These are phyloP conservation scores for Nothophytophthora sp. DNA, from an alignment of 352 stramenopile genomes.

Conservation along the genomic window DNA sequence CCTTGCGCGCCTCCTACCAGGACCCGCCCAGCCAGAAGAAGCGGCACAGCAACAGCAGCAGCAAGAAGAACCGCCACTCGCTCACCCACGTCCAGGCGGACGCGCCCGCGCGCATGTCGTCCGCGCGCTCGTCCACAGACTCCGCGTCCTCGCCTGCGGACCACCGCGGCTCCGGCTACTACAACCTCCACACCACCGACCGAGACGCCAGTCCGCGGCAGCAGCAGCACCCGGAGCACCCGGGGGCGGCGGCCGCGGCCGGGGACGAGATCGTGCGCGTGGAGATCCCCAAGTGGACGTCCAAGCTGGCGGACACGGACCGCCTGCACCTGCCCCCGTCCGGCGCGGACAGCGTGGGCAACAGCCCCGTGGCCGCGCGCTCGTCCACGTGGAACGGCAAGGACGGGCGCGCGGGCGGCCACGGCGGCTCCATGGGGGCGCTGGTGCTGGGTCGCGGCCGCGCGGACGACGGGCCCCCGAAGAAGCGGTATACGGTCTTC, in stretches of 20 bases:
- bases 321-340: constrained; percentile 23
- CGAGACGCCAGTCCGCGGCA: constrained; percentile 30
- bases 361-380: constrained; percentile 26
- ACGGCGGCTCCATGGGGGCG: constrained; percentile 40
- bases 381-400: constrained; percentile 63
- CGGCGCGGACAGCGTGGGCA: constrained; percentile 31
- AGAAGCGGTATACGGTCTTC: constrained; percentile 82
- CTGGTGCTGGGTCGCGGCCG: constrained; percentile 24
- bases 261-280: constrained; percentile 71
- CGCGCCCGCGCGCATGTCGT: no score
- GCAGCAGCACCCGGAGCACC: constrained; percentile 34
- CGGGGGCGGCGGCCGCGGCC: constrained; percentile 22
- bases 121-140: no score
- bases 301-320: constrained; percentile 47
- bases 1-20: constrained; percentile 37
- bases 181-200: constrained; percentile 19
- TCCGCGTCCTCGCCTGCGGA: constrained; percentile 19
- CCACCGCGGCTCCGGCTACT: constrained; percentile 20
- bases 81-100: constrained; percentile 44
- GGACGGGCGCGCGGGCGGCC: constrained; percentile 24
- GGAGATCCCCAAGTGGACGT: constrained; percentile 73
- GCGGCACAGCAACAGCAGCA: constrained; percentile 34
- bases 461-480: constrained; percentile 19
- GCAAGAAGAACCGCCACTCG: constrained; percentile 41
- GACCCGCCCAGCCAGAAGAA: constrained; percentile 29